Evolutionary conservation across 768 basidiomycete genomes (phyloP).

Genomic region (Pholiota molesta): DNA sequence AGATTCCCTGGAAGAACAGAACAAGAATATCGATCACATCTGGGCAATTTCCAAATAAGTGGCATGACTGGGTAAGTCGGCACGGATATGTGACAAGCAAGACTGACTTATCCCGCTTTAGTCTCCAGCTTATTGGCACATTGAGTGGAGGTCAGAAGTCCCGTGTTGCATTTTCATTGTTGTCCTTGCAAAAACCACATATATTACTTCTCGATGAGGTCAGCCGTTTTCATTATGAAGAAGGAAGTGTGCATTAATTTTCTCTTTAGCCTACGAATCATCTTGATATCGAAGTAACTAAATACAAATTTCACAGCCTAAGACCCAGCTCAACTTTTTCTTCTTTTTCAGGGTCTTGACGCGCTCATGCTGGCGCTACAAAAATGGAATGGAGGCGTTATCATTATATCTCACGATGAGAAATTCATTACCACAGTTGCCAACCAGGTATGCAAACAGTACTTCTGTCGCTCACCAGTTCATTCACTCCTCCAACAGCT

Average conservation of each 20-base stretch:
- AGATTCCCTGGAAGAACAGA: slow-evolving; percentile 94
- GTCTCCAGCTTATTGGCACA: slow-evolving; percentile 88
- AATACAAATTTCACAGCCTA: neutral
- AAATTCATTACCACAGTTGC: slow-evolving; percentile 91
- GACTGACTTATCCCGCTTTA: slow-evolving; percentile 26
- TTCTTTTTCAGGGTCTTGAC: slow-evolving; percentile 84
- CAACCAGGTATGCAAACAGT: slow-evolving; percentile 60
- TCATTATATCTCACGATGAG: slow-evolving; percentile 95
- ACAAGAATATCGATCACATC: slow-evolving; percentile 93
- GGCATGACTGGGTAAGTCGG: slow-evolving; percentile 82
- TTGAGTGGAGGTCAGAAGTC: slow-evolving; percentile 96
- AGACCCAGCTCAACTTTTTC: neutral
- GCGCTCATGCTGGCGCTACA: slow-evolving; percentile 85
- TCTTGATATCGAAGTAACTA: slow-evolving; percentile 83
- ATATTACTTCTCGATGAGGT: slow-evolving; percentile 94
- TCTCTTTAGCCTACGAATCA: slow-evolving; percentile 83
- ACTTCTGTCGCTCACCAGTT: neutral
- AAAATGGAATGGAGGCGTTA: slow-evolving; percentile 89
- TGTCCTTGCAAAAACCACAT: slow-evolving; percentile 89
- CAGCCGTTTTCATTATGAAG: slow-evolving; percentile 3
- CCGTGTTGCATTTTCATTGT: slow-evolving; percentile 88
- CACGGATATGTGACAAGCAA: neutral
- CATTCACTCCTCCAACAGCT: slow-evolving; percentile 47
- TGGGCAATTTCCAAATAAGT: slow-evolving; percentile 97
- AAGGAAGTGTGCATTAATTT: slow-evolving; percentile 7